Conservation (phyloP, 768 basidiomycete species). For the Sarcomyxa edulis region DNA sequence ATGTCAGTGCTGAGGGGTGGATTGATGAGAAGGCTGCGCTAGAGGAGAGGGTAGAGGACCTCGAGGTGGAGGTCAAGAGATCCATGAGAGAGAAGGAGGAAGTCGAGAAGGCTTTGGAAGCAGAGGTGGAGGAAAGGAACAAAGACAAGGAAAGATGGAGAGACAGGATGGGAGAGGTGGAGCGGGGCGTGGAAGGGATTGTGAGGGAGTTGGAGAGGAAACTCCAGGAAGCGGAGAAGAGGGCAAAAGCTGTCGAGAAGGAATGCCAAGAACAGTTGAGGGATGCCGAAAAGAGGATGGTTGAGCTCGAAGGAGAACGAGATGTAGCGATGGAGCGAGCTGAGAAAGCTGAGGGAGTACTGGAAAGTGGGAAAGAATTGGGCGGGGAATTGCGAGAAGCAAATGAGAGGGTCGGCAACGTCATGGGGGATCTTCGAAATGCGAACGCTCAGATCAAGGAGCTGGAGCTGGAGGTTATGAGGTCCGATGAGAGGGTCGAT, state of each 20-base stretch:
- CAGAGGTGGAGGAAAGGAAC: slow-evolving; percentile 52
- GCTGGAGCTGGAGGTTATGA: slow-evolving; percentile 56
- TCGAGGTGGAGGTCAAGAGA: slow-evolving; percentile 45
- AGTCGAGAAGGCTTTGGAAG: slow-evolving; percentile 39
- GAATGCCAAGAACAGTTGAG: slow-evolving; percentile 28
- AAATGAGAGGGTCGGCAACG: slow-evolving; percentile 50
- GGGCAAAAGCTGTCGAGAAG: slow-evolving; percentile 34
- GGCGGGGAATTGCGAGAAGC: slow-evolving; percentile 64
- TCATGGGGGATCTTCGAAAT: slow-evolving; percentile 54
- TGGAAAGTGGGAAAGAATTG: slow-evolving; percentile 63
- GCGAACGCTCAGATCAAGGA: slow-evolving; percentile 55
- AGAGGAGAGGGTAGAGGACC: slow-evolving; percentile 44
- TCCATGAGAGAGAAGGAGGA: slow-evolving; percentile 40
- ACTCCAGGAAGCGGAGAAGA: slow-evolving; percentile 45
- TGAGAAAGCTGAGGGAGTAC: slow-evolving; percentile 55
- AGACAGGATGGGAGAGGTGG: slow-evolving; percentile 65
- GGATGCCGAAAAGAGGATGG: slow-evolving; percentile 42
- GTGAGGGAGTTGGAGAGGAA: slow-evolving; percentile 60
- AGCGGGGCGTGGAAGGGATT: slow-evolving; percentile 63
- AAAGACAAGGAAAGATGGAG: slow-evolving; percentile 69
- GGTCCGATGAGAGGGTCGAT: slow-evolving; percentile 45
- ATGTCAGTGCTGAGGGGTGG: slow-evolving; percentile 60
- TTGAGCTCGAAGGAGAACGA: slow-evolving; percentile 43
- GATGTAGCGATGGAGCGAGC: slow-evolving; percentile 55
- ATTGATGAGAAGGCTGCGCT: slow-evolving; percentile 63